These are phyloP conservation scores for Hydnum rufescens DNA, from an alignment of 768 basidiomycete genomes.

Conservation along the genomic window DNA sequence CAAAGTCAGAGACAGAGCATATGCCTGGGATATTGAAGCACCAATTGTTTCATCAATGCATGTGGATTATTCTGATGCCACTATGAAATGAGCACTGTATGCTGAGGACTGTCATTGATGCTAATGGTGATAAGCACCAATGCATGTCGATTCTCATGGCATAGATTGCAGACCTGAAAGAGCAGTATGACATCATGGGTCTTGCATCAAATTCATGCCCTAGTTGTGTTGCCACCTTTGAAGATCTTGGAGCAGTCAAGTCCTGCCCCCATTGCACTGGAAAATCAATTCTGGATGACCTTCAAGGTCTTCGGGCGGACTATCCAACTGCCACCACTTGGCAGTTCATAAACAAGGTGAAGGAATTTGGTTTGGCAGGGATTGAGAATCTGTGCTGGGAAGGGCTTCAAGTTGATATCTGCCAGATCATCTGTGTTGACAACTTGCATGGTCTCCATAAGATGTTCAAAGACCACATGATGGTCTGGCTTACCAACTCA, in stretches of 20 bases:
- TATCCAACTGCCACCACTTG: slow-evolving; percentile 27
- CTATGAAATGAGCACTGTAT: slow-evolving; percentile 16
- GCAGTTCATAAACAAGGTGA: slow-evolving; percentile 10
- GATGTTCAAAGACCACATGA: neutral
- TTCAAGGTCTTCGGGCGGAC: slow-evolving; percentile 7
- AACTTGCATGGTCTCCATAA: neutral
- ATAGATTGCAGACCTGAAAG: slow-evolving; percentile 10
- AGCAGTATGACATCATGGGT: slow-evolving; percentile 8
- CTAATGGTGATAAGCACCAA: slow-evolving; percentile 19
- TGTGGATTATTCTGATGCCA: slow-evolving; percentile 16
- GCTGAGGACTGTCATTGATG: slow-evolving; percentile 19
- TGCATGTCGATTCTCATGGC: slow-evolving; percentile 23
- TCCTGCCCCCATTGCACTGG: neutral
- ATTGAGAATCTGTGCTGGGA: neutral
- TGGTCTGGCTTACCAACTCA: neutral
- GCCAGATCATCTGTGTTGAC: neutral
- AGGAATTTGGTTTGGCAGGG: neutral
- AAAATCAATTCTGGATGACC: neutral
- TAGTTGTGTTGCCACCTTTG: slow-evolving; percentile 3
- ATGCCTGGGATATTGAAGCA: slow-evolving; percentile 5
- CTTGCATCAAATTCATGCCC: slow-evolving; percentile 6
- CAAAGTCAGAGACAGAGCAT: slow-evolving; percentile 3
- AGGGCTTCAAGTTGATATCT: neutral
- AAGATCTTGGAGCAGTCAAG: neutral
- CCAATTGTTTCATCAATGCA: too few relatives aligned